A percentile compares a stretch with the other conserved stretches of the same genome.
Evolutionary conservation across 1,284 basidiomycete genomes (phyloP).

Genomic region (Fomitopsis pinicola): DNA sequence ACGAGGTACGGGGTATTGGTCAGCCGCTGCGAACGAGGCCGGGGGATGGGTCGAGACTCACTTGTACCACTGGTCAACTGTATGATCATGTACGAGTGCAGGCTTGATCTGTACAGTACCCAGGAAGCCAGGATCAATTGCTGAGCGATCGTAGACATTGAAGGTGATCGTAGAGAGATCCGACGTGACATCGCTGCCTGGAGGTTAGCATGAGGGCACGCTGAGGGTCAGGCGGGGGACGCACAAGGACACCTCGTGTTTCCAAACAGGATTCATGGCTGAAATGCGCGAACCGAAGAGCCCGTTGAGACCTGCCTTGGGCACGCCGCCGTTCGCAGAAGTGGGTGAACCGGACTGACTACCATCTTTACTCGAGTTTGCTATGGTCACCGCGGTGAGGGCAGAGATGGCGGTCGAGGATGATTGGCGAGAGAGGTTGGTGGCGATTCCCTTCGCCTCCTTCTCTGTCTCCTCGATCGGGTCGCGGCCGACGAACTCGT

Average conservation of each 20-base stretch:
- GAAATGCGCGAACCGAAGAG: slow-evolving; percentile 59
- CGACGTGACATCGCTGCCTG: slow-evolving; percentile 87
- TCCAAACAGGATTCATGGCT: slow-evolving; percentile 94
- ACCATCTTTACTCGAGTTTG: slow-evolving; percentile 40
- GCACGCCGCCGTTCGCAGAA: slow-evolving; percentile 34
- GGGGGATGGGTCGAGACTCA: slow-evolving; percentile 37
- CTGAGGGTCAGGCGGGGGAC: slow-evolving; percentile 29
- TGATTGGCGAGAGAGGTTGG: slow-evolving; percentile 51
- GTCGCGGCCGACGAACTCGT: slow-evolving; percentile 95
- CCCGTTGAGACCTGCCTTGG: slow-evolving; percentile 31
- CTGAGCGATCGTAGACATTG: slow-evolving; percentile 89
- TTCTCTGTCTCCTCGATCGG: slow-evolving; percentile 84
- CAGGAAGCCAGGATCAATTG: slow-evolving; percentile 84
- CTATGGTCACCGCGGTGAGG: slow-evolving; percentile 64
- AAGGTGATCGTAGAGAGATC: slow-evolving; percentile 83
- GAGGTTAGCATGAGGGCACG: slow-evolving; percentile 7
- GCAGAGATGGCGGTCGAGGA: slow-evolving; percentile 63
- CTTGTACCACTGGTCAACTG: slow-evolving; percentile 98
- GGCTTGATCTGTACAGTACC: slow-evolving; percentile 93
- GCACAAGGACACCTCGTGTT: slow-evolving; percentile 97
- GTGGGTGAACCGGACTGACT: slow-evolving; percentile 28
- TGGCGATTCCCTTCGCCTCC: slow-evolving; percentile 80
- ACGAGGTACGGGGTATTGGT: neutral
- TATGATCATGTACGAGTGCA: slow-evolving; percentile 84
- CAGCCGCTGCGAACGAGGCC: neutral